A percentile compares a stretch with the other conserved stretches of the same genome.
These are phyloP conservation scores for Oryza coarctata DNA, from an alignment of 176 grass and related monocot genomes.

Conservation along the genomic window DNA sequence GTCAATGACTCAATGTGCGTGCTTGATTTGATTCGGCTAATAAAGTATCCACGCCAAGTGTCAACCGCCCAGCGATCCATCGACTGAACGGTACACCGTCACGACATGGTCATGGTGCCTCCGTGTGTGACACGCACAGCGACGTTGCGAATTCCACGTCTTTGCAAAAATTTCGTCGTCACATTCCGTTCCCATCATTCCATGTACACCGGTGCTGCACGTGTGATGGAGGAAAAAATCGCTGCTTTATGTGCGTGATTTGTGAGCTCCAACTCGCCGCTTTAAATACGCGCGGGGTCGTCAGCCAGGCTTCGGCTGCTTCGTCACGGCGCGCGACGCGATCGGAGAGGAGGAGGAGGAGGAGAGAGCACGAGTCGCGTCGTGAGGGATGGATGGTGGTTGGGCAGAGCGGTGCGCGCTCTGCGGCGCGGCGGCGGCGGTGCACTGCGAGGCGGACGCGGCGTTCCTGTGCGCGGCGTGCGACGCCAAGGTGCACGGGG, in stretches of 20 bases:
- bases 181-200: not conserved
- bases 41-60: not conserved
- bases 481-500: constrained; percentile 83
- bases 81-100: not conserved
- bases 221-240: not conserved
- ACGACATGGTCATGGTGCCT: too few relatives aligned
- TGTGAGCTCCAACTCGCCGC: not conserved
- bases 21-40: not conserved
- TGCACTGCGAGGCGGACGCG: constrained; percentile 82
- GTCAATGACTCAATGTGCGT: not conserved
- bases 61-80: not conserved
- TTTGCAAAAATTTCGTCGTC: not conserved
- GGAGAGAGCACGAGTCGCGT: not conserved
- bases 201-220: not conserved
- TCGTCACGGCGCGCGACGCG: not conserved
- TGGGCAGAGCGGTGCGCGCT: constrained; percentile 41
- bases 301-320: not conserved
- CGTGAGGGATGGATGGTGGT: not conserved
- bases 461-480: constrained; percentile 67
- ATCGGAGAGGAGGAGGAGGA: not conserved
- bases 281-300: not conserved
- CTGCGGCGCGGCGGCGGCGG: constrained; percentile 43
- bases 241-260: not conserved
- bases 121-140: not conserved
- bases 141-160: not conserved